Conservation (phyloP, 495 filamentous ascomycete species). For the Penicillium manginii region DNA sequence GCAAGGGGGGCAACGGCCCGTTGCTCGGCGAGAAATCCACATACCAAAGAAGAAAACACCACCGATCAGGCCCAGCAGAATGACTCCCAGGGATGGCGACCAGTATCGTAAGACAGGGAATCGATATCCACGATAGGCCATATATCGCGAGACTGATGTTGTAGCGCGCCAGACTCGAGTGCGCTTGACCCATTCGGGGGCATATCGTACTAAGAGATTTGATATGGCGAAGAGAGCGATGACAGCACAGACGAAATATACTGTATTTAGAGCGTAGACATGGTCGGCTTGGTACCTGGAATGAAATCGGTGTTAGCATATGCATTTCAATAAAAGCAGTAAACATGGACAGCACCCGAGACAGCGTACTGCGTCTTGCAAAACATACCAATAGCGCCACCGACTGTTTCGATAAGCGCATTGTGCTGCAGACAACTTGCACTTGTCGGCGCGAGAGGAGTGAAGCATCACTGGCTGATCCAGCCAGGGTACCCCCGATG, state of each 20-base stretch:
- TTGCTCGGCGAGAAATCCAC: background rate
- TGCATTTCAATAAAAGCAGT: background rate
- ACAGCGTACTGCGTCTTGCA: background rate
- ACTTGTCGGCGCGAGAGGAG: constrained; percentile 46
- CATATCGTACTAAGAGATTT: constrained; percentile 27
- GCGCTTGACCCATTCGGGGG: constrained; percentile 27
- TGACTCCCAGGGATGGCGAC: constrained; percentile 27
- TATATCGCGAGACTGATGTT: constrained; percentile 28
- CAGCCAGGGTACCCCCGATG: constrained; percentile 41
- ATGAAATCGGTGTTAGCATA: background rate
- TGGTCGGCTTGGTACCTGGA: constrained; percentile 58
- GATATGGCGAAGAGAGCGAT: constrained; percentile 51
- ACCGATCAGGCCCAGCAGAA: constrained; percentile 28
- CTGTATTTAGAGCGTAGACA: constrained; percentile 52
- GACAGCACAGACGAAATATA: constrained; percentile 51
- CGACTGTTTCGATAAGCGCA: constrained; percentile 48
- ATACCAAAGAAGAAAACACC: constrained; percentile 36
- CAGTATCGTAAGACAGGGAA: constrained; percentile 24
- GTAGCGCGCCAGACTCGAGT: constrained; percentile 27
- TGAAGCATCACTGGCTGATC: constrained; percentile 53
- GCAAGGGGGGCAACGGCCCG: background rate
- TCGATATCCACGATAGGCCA: constrained; percentile 31
- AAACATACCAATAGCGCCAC: constrained; percentile 54
- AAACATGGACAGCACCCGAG: background rate
- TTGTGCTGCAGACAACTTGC: constrained; percentile 48